Conservation (phyloP, 2,329 filamentous ascomycete species). For the Beauveria medogensis region DNA sequence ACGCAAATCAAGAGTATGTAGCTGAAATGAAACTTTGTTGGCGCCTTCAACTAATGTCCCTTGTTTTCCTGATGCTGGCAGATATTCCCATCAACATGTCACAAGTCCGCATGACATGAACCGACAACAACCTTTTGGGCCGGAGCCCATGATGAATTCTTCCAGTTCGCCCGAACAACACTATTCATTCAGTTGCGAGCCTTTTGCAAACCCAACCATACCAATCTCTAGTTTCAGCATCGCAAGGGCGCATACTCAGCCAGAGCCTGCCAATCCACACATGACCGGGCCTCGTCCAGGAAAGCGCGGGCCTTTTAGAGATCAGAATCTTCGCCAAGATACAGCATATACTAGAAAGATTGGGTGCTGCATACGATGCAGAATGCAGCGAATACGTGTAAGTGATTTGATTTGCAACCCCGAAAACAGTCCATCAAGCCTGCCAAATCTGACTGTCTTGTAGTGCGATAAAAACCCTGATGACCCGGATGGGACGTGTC, state of each 20-base stretch:
- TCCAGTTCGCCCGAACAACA: neutral
- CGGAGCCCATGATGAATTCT: neutral
- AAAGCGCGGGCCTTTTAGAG: slow-evolving; percentile 46
- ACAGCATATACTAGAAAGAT: slow-evolving; percentile 51
- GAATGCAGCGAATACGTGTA: slow-evolving; percentile 55
- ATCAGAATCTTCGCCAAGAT: slow-evolving; percentile 40
- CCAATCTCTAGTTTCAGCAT: neutral
- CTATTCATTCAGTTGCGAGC: neutral
- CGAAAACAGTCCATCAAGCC: neutral
- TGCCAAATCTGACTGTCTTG: neutral
- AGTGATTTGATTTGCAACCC: neutral
- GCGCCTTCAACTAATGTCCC: neutral
- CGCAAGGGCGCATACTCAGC: neutral
- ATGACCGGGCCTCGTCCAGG: slow-evolving; percentile 14
- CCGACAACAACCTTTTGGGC: neutral
- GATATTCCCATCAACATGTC: slow-evolving; percentile 2
- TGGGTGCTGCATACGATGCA: slow-evolving; percentile 52
- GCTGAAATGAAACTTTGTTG: slow-evolving; percentile 2
- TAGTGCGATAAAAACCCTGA: slow-evolving; percentile 47
- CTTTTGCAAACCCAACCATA: neutral
- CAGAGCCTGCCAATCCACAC: neutral
- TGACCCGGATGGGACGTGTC: slow-evolving; percentile 39
- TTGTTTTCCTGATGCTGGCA: neutral
- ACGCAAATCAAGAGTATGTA: slow-evolving; percentile 3
- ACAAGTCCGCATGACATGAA: neutral